These are phyloP conservation scores for Xylaria grammica DNA, from an alignment of 495 filamentous ascomycete species.

Conservation along the genomic window DNA sequence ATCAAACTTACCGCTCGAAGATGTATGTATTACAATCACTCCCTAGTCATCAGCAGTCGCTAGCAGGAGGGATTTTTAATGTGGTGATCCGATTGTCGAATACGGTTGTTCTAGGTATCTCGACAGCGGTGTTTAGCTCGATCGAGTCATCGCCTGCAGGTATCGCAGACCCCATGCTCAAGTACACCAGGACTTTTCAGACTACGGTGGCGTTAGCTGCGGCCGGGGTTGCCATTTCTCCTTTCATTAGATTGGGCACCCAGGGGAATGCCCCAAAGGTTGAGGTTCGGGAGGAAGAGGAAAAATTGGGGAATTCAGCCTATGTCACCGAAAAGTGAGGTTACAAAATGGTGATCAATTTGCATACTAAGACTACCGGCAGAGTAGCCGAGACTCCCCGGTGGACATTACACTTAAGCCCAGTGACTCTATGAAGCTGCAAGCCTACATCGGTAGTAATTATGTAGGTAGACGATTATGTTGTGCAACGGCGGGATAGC, in stretches of 20 bases:
- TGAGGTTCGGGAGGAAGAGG: conserved; percentile 17
- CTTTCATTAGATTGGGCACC: conserved; percentile 50
- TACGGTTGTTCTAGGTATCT: conserved; percentile 58
- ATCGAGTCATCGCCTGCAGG: conserved; percentile 36
- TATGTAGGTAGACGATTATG: not conserved
- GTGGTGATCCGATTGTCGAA: conserved; percentile 58
- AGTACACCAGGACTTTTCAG: conserved; percentile 56
- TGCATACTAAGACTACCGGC: not conserved
- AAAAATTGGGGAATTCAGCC: conserved; percentile 18
- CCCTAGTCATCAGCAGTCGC: conserved; percentile 59
- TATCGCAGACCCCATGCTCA: conserved; percentile 42
- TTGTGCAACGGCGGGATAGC: not conserved
- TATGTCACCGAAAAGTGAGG: conserved; percentile 6
- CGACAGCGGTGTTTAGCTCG: conserved; percentile 55
- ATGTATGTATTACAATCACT: conserved; percentile 62
- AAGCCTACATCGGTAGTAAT: not conserved
- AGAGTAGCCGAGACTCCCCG: not conserved
- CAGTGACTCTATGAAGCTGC: not conserved
- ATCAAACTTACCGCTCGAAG: conserved; percentile 36
- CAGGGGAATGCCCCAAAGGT: conserved; percentile 44
- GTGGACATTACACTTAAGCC: not conserved
- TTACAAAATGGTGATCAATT: conserved; percentile 8
- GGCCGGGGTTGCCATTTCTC: conserved; percentile 44
- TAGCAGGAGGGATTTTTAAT: conserved; percentile 65
- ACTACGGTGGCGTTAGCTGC: conserved; percentile 61